Percentiles rank a stretch among this genome's conserved stretches.
Evolutionary conservation across 495 filamentous ascomycete species (phyloP).

Genomic region (Bacidia gigantensis): DNA sequence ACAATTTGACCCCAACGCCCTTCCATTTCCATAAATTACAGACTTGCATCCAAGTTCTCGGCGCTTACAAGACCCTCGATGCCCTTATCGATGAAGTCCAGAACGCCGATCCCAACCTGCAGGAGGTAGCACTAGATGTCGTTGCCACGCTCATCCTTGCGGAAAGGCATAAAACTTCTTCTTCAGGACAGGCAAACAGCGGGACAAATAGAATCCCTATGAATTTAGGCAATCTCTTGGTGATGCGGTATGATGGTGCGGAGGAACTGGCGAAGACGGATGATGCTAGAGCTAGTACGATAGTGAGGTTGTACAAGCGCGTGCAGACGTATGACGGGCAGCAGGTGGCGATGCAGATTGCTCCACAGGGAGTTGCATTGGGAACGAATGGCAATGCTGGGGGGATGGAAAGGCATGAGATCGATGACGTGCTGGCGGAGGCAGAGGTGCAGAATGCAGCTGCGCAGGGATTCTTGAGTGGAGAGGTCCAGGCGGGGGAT

Average conservation of each 20-base stretch:
- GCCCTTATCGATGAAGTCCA: conserved; percentile 8
- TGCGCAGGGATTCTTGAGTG: conserved; percentile 7
- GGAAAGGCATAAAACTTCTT: conserved; percentile 38
- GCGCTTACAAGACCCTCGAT: conserved; percentile 33
- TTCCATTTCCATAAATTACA: conserved; percentile 73
- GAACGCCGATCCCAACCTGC: conserved; percentile 34
- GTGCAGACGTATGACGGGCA: conserved; percentile 48
- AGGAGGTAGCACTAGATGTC: conserved; percentile 58
- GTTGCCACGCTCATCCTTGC: conserved; percentile 60
- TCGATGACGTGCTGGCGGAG: conserved; percentile 35
- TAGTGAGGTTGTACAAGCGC: conserved; percentile 62
- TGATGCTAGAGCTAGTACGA: conserved; percentile 45
- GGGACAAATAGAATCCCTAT: conserved; percentile 29
- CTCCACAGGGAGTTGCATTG: conserved; percentile 27
- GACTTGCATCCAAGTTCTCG: conserved; percentile 51
- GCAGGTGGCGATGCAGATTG: conserved; percentile 30
- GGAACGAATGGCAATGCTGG: conserved; percentile 26
- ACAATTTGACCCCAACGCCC: conserved; percentile 44
- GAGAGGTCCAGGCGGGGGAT: conserved; percentile 1
- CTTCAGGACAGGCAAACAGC: conserved; percentile 15
- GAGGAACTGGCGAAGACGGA: conserved; percentile 48
- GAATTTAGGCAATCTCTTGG: conserved; percentile 59
- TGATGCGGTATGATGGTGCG: conserved; percentile 46
- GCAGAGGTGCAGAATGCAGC: conserved; percentile 20
- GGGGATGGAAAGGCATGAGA: conserved; percentile 23